Base-by-base conservation (phyloP, 495 filamentous ascomycete genomes). In the Penicillium samsonianum region DNA sequence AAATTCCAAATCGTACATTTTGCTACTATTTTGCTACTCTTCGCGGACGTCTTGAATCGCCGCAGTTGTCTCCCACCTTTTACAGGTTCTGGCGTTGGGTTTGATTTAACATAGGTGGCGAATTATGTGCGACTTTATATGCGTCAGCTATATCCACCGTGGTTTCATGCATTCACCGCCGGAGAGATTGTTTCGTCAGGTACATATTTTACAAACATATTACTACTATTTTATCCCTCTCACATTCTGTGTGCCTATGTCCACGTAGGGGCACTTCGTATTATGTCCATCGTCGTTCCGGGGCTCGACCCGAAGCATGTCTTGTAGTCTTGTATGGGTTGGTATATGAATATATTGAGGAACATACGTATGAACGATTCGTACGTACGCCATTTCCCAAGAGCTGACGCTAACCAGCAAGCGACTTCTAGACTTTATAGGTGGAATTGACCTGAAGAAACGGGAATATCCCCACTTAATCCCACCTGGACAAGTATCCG, bases 31-130 rank as follows among this genome's bases (percentile, higher is more conserved):
- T n/a, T n/a, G n/a, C n/a, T n/a, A 40, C 45, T 53, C 45, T 63
- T 62, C n/a, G 35, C 43, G 46, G 45, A 55, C 58, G 48, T 65
- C 44, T 57, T 43, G 22, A 38, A 26, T 58, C 46, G 41, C 53
- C 40, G 57, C 26, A 48, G 49, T 57, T 51, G 57, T 57, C 47
- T 58, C 42, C 43, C 55, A 37, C 46, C 50, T 50, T 51, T 45
- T 67, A 67, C 68, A 67, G 59, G 67, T 65, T 60, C 62, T 65
- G 69, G 71, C 63, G 69, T 74, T 70, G 55, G 38, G 30, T 57
- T 49, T 57, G 30, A 54, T 60, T 63, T 64, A 50, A 61, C 46
- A 25, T 60, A 50, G 64, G 61, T 53, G 66, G 66, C 61, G 61
- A 68, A 63, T 37, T 53, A 14, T 52, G 55, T 65, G 54, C 53